Evolutionary conservation across 1,284 basidiomycete species (phyloP).

Genomic region (Papiliotrema fonsecae): DNA sequence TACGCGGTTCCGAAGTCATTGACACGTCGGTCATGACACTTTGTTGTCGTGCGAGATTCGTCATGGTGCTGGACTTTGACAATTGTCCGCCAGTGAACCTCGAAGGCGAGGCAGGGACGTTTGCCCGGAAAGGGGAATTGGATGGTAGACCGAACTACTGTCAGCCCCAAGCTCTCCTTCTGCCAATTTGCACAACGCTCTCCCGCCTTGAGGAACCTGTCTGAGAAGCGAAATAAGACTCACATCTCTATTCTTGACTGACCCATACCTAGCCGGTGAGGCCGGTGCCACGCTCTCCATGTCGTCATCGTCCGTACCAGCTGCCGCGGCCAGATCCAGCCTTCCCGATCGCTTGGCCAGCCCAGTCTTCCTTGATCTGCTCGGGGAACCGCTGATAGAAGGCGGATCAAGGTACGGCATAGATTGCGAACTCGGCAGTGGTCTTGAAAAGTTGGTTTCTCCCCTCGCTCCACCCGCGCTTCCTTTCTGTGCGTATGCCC

Average conservation of each 20-base stretch:
- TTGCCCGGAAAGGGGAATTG: slow-evolving; percentile 15
- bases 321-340: slow-evolving; percentile 7
- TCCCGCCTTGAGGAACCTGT: too few species aligned
- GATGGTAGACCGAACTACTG: slow-evolving; percentile 10
- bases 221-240: too few species aligned
- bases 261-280: neutral
- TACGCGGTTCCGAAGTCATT: neutral
- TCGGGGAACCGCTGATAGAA: slow-evolving; percentile 5
- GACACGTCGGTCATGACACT: slow-evolving; percentile 1
- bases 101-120: neutral
- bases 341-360: slow-evolving; percentile 8
- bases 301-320: slow-evolving; percentile 5
- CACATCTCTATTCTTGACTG: slow-evolving; percentile 3
- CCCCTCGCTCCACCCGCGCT: too few species aligned
- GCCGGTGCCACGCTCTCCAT: neutral
- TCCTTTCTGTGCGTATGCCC: too few species aligned
- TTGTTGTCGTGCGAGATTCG: neutral
- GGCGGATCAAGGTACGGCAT: slow-evolving; percentile 30
- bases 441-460: slow-evolving; percentile 14
- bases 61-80: neutral
- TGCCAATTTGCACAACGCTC: too few species aligned
- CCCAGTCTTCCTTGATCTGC: neutral
- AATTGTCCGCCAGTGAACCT: neutral
- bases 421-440: slow-evolving; percentile 6
- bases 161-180: neutral